Conservation (phyloP, 2,329 filamentous ascomycete species). For the Penicillium sp. region DNA sequence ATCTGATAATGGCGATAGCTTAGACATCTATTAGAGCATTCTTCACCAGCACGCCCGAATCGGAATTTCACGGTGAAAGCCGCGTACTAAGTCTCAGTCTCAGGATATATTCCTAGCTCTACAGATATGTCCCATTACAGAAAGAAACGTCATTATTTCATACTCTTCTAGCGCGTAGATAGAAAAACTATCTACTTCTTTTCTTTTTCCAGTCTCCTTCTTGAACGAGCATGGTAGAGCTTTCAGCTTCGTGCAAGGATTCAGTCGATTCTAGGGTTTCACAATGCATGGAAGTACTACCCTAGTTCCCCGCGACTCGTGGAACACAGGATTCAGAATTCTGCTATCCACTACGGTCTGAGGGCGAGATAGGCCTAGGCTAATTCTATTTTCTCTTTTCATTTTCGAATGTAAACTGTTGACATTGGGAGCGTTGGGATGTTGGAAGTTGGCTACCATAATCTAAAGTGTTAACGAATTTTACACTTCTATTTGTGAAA, state of each 20-base stretch:
- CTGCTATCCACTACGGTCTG: conserved; percentile 9
- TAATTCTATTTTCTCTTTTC: not conserved
- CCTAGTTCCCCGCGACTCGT: conserved; percentile 21
- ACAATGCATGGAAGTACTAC: conserved; percentile 18
- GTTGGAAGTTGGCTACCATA: not conserved
- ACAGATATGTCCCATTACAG: not conserved
- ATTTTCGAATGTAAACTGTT: not conserved
- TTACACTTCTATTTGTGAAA: not conserved
- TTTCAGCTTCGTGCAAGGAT: conserved; percentile 1
- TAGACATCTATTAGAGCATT: not conserved
- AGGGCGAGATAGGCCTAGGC: conserved; percentile 2
- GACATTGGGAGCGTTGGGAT: not conserved
- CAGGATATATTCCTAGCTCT: not conserved
- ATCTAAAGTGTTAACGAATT: not conserved
- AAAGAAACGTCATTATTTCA: not conserved
- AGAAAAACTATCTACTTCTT: not conserved
- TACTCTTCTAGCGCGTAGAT: not conserved
- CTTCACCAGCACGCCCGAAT: conserved; percentile 13
- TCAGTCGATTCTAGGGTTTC: conserved; percentile 5
- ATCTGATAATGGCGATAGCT: conserved; percentile 12
- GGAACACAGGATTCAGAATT: conserved; percentile 13
- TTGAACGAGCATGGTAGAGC: not conserved
- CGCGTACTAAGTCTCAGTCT: conserved; percentile 1
- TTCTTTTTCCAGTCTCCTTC: not conserved
- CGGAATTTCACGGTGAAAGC: conserved; percentile 10